Percentiles rank a stretch among this genome's conserved stretches.
These are phyloP conservation scores for Boletus rubroflammeus DNA, from an alignment of 768 basidiomycete species.

Conservation along the genomic window DNA sequence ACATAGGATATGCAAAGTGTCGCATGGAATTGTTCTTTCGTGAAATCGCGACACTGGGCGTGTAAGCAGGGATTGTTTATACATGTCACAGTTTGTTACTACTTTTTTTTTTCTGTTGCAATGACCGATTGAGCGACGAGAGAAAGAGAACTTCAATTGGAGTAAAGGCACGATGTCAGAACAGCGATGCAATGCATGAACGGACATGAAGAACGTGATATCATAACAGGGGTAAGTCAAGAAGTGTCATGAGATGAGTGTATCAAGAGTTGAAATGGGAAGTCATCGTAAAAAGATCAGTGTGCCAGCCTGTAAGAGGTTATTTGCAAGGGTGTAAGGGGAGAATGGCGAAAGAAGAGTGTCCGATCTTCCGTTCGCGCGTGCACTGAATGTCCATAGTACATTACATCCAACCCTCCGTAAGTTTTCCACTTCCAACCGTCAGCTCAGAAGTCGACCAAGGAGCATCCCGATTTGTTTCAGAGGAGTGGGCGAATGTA, in stretches of 20 bases:
- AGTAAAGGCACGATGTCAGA: constrained; percentile 43
- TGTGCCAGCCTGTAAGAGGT: constrained; percentile 5
- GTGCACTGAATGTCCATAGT: constrained; percentile 1
- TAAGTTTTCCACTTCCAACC: constrained; percentile 47
- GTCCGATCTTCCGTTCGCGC: constrained; percentile 40
- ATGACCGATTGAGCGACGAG: constrained; percentile 3
- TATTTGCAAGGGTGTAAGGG: constrained; percentile 6
- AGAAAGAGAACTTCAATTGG: constrained; percentile 37
- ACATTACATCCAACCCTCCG: constrained; percentile 46
- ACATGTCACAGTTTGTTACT: neutral
- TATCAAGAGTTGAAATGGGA: constrained; percentile 24
- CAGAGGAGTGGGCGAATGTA: constrained; percentile 54
- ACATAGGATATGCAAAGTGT: constrained; percentile 74
- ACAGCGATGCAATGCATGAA: constrained; percentile 19
- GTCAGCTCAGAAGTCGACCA: constrained; percentile 57
- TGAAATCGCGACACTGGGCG: constrained; percentile 48
- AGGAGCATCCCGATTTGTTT: constrained; percentile 50
- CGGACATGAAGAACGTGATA: constrained; percentile 41
- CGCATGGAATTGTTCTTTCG: constrained; percentile 62
- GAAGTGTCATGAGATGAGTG: constrained; percentile 32
- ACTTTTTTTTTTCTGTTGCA: neutral
- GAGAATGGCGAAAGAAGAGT: constrained; percentile 22
- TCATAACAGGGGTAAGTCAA: constrained; percentile 37
- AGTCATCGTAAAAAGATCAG: constrained; percentile 10
- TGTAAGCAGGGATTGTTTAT: constrained; percentile 14